phyloP scores from a whole-genome alignment of 2,329 filamentous ascomycete species.

The Dendrostoma leiphaemia region DNA sequence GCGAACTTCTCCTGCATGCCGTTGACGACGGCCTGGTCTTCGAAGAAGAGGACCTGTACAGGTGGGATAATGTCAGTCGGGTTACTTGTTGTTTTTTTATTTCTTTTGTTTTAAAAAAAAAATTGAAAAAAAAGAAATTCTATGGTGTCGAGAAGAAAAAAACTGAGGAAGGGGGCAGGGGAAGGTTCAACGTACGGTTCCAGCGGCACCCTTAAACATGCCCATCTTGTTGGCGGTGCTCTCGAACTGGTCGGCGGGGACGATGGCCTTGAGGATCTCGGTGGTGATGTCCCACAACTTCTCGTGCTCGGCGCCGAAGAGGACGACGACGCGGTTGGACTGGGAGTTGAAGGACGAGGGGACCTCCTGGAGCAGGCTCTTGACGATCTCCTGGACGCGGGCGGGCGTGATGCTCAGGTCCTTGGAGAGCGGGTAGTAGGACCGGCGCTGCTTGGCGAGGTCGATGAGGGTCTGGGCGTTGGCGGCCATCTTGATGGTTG shows the following conservation, averaged over 20 bases:
- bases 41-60: constrained; percentile 74
- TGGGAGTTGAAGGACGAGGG: constrained; percentile 90
- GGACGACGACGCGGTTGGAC: constrained; percentile 72
- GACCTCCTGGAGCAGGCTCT: constrained; percentile 62
- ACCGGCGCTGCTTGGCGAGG: constrained; percentile 66
- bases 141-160: not conserved
- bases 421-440: constrained; percentile 67
- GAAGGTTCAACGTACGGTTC: constrained; percentile 62
- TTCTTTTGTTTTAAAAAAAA: not conserved
- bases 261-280: constrained; percentile 64
- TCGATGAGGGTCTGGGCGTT: constrained; percentile 56
- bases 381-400: constrained; percentile 64
- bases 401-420: constrained; percentile 55
- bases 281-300: constrained; percentile 78
- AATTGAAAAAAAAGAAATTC: not conserved
- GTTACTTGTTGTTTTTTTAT: no score
- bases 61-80: not conserved
- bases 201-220: constrained; percentile 69
- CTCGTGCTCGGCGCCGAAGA: constrained; percentile 80
- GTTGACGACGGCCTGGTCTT: constrained; percentile 68
- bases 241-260: constrained; percentile 63
- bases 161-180: not conserved
- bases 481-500: constrained; percentile 40
- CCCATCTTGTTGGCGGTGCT: constrained; percentile 42
- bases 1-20: constrained; percentile 67